Evolutionary conservation across 306 rosid genomes (phyloP), one percentile per base, ranked within the genome.

Genomic region (Castanea crenata): DNA sequence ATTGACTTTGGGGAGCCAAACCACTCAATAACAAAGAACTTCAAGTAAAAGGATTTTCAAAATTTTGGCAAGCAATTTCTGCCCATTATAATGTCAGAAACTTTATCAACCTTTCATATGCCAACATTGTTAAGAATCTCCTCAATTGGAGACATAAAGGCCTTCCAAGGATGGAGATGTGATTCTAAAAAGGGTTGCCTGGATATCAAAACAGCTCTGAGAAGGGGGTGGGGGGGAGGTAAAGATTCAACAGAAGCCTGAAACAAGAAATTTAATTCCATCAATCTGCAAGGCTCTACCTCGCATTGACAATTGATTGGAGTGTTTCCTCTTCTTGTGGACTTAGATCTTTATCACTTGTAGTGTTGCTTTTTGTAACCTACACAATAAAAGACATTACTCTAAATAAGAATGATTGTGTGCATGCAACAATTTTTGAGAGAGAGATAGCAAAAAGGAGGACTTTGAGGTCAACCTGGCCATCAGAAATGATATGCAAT

Each of bases 301-400:
- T 93, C 76, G 93, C 95, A 77, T 87, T 87, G 25, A 75, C 98
- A 23, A 91, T 89, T 73, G 97, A 84, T 75, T 80, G 74, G 84
- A 93, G 91, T 38, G 97, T 93, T 65, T 77, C 87, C 86, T 86
- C 86, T 86, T 93, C 98, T 86, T 93, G 98, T 54, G 90, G 87
- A 79, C 98, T 93, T 59, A 91, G 83, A 61, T 91, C 91, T 1
- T 75, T 83, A 57, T 86, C 87, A 0, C 78, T 46, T 20, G 86
- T 76, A 58, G n/a, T n/a, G n/a, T n/a, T n/a, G n/a, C n/a, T n/a
- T n/a, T n/a, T n/a, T n/a, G n/a, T n/a, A n/a, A n/a, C n/a, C n/a
- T n/a, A n/a, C n/a, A n/a, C n/a, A n/a, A n/a, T n/a, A n/a, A n/a
- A n/a, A n/a, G n/a, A n/a, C n/a, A n/a, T n/a, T n/a, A n/a, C n/a